Evolutionary conservation across 2,329 filamentous ascomycete genomes (phyloP), one percentile per base, ranked within the genome.

Genomic region (Helicocarpus griseus): DNA sequence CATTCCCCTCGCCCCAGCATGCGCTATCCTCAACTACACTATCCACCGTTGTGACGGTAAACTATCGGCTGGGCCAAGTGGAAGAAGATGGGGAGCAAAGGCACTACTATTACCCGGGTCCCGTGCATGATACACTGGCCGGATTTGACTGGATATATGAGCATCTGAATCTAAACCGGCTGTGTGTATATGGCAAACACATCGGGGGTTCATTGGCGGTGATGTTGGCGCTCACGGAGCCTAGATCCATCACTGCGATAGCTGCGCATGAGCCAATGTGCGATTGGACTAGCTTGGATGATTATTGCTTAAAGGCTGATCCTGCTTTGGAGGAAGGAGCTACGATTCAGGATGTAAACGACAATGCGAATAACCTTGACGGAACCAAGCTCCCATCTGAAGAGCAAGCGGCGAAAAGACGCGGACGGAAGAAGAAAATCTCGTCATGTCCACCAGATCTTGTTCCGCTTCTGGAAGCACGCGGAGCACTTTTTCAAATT

Each of bases 211-310:
- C 69, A 0, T 53, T 74, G 47, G 69, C 70, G 3, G 53, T 71
- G 2, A 72, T 71, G 67, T 63, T 74, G 9, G 65, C 70, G 0
- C 60, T 74, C 17, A 73, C 69, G 8, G 69, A 71, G 56, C 57
- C 67, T 1, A 57, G 59, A 46, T 61, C 57, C 8, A 54, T 71
- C 19, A 56, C 59, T 28, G 65, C 65, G 8, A 58, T 69, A 35
- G 65, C 67, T 4, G 63, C 65, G 0, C 22, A 63, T 6, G 62
- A 68, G 13, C 69, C 69, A 0, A 49, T 71, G 3, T 69, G 66
- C 29, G 67, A 71, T 54, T 71, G 69, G 69, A 61, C 65, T 1
- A 60, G 63, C 0, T 54, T 74, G 19, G 71, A 74, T 40, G 70
- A 73, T 31, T 66, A 68, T 49, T 71, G 69, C 49, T 36, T 36